Evolutionary conservation across 768 basidiomycete species (phyloP), one percentile per base, ranked within the genome.

Genomic region (Roridomyces roridus): DNA sequence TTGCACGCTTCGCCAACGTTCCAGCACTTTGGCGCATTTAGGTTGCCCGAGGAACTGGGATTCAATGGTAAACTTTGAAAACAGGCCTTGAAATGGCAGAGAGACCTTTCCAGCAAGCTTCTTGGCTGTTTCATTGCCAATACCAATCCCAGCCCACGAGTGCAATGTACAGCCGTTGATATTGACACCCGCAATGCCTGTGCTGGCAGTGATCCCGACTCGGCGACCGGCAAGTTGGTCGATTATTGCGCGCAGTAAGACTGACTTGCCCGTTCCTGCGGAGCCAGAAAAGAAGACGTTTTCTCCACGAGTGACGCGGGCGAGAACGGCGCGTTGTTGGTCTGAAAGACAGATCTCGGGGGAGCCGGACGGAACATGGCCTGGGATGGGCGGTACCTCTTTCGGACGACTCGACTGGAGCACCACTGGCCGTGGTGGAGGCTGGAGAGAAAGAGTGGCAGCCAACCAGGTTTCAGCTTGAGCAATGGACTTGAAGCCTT

Each of bases 221-320:
- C 67, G 55, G 5, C 51, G 69, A 68, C 57, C 75, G 62, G 66
- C 77, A 40, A 79, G 77, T 28, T 66, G 65, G 23, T 72, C 62
- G 57, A 95, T 93, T 55, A 95, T 91, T 65, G 87, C 85, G 4
- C 89, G 80, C 15, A 95, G 74, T 0, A 94, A 74, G 7, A 94
- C 87, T 0, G 92, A 94, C 72, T 95, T 95, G 23, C 92, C 92
- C 2, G 92, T 94, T 23, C 86, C 86, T 48, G 93, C 93, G 17
- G 89, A 88, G 2, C 93, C 93, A 0, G 92, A 94, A 69, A 94
- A 94, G 72, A 94, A 94, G 8, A 94, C 84, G 64, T 76, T 92
- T 59, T 81, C 72, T 4, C 86, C 85, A 10, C 72, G 73, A 41
- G 83, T 79, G 7, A 94, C 89, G 62, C 67, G 71, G 14, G 74